Evolutionary conservation across 225 moss, liverwort and hornwort genomes (phyloP).

Genomic region (Neckera pumila): DNA sequence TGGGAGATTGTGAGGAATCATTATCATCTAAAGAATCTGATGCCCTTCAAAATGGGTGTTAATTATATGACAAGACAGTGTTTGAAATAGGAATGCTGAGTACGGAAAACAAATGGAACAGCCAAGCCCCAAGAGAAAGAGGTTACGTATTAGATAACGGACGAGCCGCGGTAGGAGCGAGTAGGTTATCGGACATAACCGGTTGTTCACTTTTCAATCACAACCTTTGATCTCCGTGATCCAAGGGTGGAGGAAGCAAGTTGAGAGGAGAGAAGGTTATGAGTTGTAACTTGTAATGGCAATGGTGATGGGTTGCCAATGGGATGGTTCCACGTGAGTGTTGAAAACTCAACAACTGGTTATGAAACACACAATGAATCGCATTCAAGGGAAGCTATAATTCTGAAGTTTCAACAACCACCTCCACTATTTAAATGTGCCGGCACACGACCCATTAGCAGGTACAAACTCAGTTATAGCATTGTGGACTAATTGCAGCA

Average conservation of each 20-base stretch:
- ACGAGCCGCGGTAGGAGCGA: too few relatives aligned
- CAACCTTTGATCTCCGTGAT: too few relatives aligned
- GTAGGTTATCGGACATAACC: too few relatives aligned
- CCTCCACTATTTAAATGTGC: neutral
- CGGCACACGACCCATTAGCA: neutral
- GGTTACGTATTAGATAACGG: too few relatives aligned
- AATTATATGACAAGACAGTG: neutral
- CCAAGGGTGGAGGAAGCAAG: too few relatives aligned
- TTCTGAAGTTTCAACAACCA: neutral
- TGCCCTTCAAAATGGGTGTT: neutral
- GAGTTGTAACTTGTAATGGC: too few relatives aligned
- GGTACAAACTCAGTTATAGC: neutral
- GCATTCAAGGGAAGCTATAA: neutral
- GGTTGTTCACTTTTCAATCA: too few relatives aligned
- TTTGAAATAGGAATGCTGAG: neutral
- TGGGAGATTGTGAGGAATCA: neutral
- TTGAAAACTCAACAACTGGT: too few relatives aligned
- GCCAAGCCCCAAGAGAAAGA: neutral
- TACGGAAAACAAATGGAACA: neutral
- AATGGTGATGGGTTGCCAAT: too few relatives aligned
- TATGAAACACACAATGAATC: too few relatives aligned
- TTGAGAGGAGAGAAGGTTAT: too few relatives aligned
- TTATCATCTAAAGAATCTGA: neutral
- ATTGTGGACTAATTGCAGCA: neutral
- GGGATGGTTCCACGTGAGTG: too few relatives aligned